These are phyloP conservation scores for Colletotrichum echinochloae DNA, from an alignment of 2,329 filamentous ascomycete genomes.

Conservation along the genomic window DNA sequence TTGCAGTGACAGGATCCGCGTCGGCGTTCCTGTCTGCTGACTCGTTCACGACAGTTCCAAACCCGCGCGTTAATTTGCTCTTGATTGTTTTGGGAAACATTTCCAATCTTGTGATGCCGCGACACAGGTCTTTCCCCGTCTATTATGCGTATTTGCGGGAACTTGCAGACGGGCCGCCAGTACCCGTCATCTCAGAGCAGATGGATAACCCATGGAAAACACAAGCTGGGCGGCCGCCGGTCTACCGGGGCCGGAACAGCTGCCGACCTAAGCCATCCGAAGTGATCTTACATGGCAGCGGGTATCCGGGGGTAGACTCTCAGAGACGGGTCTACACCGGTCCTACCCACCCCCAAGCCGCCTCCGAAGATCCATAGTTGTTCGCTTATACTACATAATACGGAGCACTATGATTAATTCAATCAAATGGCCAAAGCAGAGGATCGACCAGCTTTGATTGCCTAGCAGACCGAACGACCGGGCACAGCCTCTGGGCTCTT, in stretches of 20 bases:
- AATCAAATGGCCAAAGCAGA: background rate
- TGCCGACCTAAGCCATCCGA: slow-evolving; percentile 17
- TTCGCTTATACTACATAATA: too few relatives aligned
- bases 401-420: too few relatives aligned
- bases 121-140: background rate
- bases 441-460: background rate
- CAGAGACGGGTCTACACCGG: background rate
- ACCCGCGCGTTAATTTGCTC: slow-evolving; percentile 4
- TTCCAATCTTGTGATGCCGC: background rate
- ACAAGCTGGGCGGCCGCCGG: slow-evolving; percentile 14
- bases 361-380: background rate
- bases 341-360: slow-evolving; percentile 2
- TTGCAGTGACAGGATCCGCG: slow-evolving; percentile 1
- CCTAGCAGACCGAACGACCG: background rate
- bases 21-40: background rate
- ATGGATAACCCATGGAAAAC: background rate
- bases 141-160: background rate
- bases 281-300: background rate
- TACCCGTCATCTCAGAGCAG: background rate
- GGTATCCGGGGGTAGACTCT: background rate
- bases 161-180: background rate
- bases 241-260: slow-evolving; percentile 17
- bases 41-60: background rate
- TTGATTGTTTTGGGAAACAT: slow-evolving; percentile 6
- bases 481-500: background rate